A percentile compares a stretch with the other conserved stretches of the same genome.
phyloP scores from a whole-genome alignment of 108 stramenopile genomes.

The Conticribra weissflogii region DNA sequence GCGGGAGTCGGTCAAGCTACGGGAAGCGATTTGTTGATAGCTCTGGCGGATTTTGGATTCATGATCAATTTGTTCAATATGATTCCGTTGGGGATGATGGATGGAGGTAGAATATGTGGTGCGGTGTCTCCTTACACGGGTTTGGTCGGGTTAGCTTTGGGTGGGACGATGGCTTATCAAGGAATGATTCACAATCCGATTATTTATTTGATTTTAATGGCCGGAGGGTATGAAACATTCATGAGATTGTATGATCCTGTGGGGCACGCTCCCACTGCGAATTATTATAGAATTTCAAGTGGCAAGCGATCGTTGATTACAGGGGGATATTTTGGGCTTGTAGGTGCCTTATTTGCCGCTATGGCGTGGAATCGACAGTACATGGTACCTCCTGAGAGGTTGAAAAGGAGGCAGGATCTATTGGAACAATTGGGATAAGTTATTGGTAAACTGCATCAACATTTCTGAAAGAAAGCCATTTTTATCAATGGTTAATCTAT shows the following conservation, averaged over 20 bases:
- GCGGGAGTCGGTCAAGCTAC: conserved; percentile 70
- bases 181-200: conserved; percentile 88
- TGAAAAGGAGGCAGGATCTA: conserved; percentile 38
- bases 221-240: conserved; percentile 84
- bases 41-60: conserved; percentile 94
- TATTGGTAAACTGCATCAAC: too few species aligned
- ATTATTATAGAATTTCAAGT: conserved; percentile 75
- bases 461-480: too few species aligned
- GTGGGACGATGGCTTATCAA: conserved; percentile 66
- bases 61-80: conserved; percentile 97
- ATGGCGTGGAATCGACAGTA: conserved; percentile 82
- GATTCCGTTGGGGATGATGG: conserved; percentile 88
- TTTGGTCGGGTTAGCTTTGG: conserved; percentile 82
- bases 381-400: conserved; percentile 74
- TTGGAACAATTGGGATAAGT: too few species aligned
- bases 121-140: conserved; percentile 81
- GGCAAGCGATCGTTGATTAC: conserved; percentile 64
- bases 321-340: conserved; percentile 80
- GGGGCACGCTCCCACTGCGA: conserved; percentile 60
- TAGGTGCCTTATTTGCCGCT: conserved; percentile 72
- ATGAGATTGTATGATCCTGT: conserved; percentile 78
- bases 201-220: conserved; percentile 85
- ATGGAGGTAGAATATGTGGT: conserved; percentile 91
- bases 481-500: too few species aligned
- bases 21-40: conserved; percentile 83